Percentiles rank a stretch among this genome's conserved stretches.
These are phyloP conservation scores for Jacaranda copaia DNA, from an alignment of 257 asterid species.

Conservation along the genomic window DNA sequence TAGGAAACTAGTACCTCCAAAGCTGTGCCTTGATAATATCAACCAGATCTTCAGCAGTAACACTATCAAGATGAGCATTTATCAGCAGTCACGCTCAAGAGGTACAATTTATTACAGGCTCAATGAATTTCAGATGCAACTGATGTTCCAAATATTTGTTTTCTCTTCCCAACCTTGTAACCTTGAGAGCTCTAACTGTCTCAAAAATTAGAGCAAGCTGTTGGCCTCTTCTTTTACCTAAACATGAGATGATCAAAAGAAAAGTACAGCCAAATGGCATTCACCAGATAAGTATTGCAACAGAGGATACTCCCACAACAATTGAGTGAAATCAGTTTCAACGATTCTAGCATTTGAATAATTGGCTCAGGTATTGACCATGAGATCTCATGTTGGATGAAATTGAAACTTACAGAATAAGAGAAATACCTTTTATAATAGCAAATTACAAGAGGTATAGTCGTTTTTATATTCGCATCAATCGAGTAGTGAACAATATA, in stretches of 20 bases:
- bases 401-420: no score
- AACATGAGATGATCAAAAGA: neutral
- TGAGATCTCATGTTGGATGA: no score
- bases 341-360: no score
- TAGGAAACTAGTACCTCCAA: constrained; percentile 65
- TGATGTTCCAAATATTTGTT: constrained; percentile 90
- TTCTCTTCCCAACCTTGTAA: constrained; percentile 96
- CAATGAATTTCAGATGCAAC: constrained; percentile 23
- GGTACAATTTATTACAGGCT: constrained; percentile 7
- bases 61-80: constrained; percentile 54
- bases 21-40: constrained; percentile 95
- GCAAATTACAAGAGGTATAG: no score
- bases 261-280: neutral
- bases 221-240: constrained; percentile 95
- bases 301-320: neutral
- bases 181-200: constrained; percentile 98
- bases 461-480: no score
- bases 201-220: constrained; percentile 88
- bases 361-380: no score
- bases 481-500: no score
- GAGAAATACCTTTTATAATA: no score
- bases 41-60: constrained; percentile 96
- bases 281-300: neutral
- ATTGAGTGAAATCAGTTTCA: no score
- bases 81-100: constrained; percentile 29